Evolutionary conservation across 2,329 filamentous ascomycete species (phyloP), one percentile per base, ranked within the genome.

Genomic region (Penicillium frequentans): DNA sequence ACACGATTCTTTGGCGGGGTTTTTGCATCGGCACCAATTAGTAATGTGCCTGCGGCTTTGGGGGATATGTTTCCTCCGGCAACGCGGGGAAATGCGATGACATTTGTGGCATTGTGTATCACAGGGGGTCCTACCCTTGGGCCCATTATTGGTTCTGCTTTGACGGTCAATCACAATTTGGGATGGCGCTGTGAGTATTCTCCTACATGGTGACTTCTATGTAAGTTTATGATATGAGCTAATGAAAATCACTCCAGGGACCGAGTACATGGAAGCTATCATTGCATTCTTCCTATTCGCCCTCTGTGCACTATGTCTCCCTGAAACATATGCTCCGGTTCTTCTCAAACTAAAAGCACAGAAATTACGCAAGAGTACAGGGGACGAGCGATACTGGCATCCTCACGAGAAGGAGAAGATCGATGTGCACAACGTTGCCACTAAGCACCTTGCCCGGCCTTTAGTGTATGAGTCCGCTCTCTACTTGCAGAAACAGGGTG

Each of bases 1-100:
- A 77, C 71, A 3, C 68, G 79, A 4, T 81, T 81, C 65, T 78
- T 81, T 53, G 73, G 63, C 21, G 79, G 79, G 1, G 63, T 80
- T 1, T 80, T 80, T 56, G 78, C 74, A 0, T 75, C 74, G 1
- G 74, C 76, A 0, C 77, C 78, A 1, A 70, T 80, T 35, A 73
- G 71, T 54, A 77, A 79, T 52, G 77, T 78, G 31, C 68, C 69
- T 5, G 79, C 77, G 5, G 75, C 74, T 1, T 58, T 81, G 1
- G 77, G 75, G 5, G 78, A 81, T 53, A 74, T 81, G 54, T 81
- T 73, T 58, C 64, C 65, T 49, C 73, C 68, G 35, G 71, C 70
- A 49, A 69, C 65, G 9, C 68, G 77, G 27, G 76, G 76, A 1
- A 72, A 77, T 54, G 71, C 75, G 0, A 65, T 79, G 7, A 70